phyloP scores from a whole-genome alignment of 352 stramenopile genomes.

The Aphanomyces cochlioides region DNA sequence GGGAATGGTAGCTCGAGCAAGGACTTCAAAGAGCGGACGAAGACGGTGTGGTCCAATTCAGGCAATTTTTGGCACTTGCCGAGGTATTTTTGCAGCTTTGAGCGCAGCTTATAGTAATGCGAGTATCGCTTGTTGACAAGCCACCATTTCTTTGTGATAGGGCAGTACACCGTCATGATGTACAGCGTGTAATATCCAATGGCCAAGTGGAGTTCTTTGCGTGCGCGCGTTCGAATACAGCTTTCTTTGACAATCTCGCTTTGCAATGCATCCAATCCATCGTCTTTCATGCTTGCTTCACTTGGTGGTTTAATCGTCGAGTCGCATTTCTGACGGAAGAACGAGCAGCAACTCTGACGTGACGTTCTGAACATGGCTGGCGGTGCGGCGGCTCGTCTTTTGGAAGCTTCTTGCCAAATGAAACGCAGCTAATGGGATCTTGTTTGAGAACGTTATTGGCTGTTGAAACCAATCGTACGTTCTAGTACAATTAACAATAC shows the following conservation, averaged over 20 bases:
- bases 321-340: too few relatives aligned
- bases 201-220: background rate
- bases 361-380: too few relatives aligned
- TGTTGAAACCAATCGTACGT: too few relatives aligned
- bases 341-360: too few relatives aligned
- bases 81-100: slow-evolving; percentile 1
- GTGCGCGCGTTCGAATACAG: background rate
- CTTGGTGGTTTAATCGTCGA: background rate
- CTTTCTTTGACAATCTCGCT: background rate
- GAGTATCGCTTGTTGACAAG: slow-evolving; percentile 28
- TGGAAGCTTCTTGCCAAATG: too few relatives aligned
- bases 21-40: background rate
- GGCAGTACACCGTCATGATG: slow-evolving; percentile 24
- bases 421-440: too few relatives aligned
- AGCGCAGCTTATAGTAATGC: slow-evolving; percentile 3
- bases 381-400: too few relatives aligned
- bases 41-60: slow-evolving; percentile 4
- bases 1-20: slow-evolving; percentile 19
- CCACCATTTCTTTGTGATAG: slow-evolving; percentile 23
- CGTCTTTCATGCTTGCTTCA: background rate
- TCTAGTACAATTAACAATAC: too few relatives aligned
- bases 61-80: background rate
- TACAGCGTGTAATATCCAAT: slow-evolving; percentile 23
- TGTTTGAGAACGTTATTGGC: too few relatives aligned
- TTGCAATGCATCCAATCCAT: background rate